Evolutionary conservation across 2,329 filamentous ascomycete species (phyloP).

Genomic region (Thielaviopsis punctulata): DNA sequence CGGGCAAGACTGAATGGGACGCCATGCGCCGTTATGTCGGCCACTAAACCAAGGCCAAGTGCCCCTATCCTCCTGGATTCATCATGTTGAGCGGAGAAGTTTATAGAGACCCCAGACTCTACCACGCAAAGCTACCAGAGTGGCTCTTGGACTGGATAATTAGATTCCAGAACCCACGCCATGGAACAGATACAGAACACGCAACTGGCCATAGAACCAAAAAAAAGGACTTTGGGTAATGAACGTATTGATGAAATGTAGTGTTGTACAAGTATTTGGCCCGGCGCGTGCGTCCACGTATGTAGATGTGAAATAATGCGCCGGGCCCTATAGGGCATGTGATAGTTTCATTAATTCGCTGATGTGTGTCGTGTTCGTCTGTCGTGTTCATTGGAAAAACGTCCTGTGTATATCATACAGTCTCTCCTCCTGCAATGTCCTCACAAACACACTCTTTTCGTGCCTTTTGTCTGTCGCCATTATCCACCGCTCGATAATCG

Average conservation of each 20-base stretch:
- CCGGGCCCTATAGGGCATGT: background rate
- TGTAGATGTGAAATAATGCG: background rate
- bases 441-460: background rate
- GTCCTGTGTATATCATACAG: background rate
- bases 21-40: conserved; percentile 40
- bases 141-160: background rate
- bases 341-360: background rate
- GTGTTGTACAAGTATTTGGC: background rate
- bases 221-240: background rate
- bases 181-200: background rate
- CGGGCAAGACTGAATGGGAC: conserved; percentile 49
- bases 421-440: too few species aligned
- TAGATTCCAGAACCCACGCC: background rate
- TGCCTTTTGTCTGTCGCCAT: background rate
- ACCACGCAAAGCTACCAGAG: background rate
- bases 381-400: background rate
- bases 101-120: background rate
- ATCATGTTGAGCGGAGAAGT: background rate
- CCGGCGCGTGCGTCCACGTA: background rate
- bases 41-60: conserved; percentile 15
- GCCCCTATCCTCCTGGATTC: background rate
- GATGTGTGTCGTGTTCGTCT: background rate
- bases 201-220: background rate
- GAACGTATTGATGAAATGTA: background rate
- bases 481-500: background rate